Evolutionary conservation across 148 eudicot species (phyloP).

Genomic region (Rheum nobile): DNA sequence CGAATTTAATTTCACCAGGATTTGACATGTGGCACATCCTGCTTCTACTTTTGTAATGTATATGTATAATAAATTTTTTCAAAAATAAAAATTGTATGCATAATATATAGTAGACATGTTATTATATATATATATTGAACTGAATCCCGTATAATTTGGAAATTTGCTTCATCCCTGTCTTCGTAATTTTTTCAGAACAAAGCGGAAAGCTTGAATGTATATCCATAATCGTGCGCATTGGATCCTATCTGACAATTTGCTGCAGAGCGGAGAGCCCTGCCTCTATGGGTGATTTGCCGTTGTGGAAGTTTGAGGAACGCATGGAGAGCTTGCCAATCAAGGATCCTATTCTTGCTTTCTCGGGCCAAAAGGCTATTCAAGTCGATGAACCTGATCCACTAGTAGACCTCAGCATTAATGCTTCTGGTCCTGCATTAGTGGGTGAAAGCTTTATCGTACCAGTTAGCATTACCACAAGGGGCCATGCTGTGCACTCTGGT

Average conservation of each 20-base stretch:
- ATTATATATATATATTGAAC: not conserved
- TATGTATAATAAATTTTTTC: too few relatives aligned
- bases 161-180: not conserved
- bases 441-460: constrained; percentile 85
- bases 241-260: constrained; percentile 65
- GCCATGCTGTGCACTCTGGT: constrained; percentile 70
- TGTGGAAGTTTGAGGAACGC: constrained; percentile 90
- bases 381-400: constrained; percentile 92
- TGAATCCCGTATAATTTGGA: not conserved
- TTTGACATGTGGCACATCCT: not conserved
- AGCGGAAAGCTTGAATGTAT: constrained; percentile 97
- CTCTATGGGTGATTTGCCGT: constrained; percentile 72
- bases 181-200: constrained; percentile 44
- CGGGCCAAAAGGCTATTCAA: constrained; percentile 83
- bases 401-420: constrained; percentile 61
- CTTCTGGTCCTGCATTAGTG: constrained; percentile 75
- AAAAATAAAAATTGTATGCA: too few relatives aligned
- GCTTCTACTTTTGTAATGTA: not conserved
- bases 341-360: constrained; percentile 77
- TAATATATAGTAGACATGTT: not conserved
- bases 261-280: constrained; percentile 98
- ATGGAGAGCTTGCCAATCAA: constrained; percentile 69
- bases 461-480: constrained; percentile 60
- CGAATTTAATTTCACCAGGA: not conserved
- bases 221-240: constrained; percentile 63